Conservation (phyloP, 2,329 filamentous ascomycete genomes). For the Biscogniauxia sp. region DNA sequence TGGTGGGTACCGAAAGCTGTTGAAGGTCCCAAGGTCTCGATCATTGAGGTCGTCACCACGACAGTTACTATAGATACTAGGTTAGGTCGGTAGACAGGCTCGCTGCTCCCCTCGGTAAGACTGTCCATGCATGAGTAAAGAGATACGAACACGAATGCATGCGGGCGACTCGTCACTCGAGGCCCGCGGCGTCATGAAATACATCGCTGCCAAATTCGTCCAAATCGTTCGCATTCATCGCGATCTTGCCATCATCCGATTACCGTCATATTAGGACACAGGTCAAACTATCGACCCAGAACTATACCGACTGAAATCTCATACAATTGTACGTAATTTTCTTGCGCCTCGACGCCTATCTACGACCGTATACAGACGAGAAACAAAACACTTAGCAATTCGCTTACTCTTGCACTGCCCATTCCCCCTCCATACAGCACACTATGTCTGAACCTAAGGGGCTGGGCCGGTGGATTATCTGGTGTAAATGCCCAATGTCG, state of each 20-base stretch:
- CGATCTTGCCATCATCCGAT: background rate
- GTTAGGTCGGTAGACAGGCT: background rate
- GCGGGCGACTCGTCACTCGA: background rate
- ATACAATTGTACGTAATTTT: slow-evolving; percentile 33
- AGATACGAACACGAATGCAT: background rate
- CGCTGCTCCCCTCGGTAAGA: background rate
- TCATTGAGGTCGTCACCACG: background rate
- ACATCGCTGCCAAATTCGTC: background rate
- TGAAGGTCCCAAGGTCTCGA: slow-evolving; percentile 12
- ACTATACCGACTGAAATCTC: slow-evolving; percentile 2
- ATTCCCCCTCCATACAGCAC: slow-evolving; percentile 24
- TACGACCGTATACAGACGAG: slow-evolving; percentile 32
- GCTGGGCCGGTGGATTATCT: background rate
- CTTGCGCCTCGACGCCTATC: slow-evolving; percentile 43
- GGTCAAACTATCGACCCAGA: background rate
- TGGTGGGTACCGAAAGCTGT: slow-evolving; percentile 16
- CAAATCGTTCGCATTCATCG: background rate
- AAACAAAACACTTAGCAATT: slow-evolving; percentile 26
- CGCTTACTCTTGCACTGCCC: slow-evolving; percentile 17
- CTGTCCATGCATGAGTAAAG: background rate
- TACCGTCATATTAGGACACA: background rate
- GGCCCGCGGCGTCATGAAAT: background rate
- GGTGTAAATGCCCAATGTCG: background rate
- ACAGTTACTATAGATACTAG: slow-evolving; percentile 1
- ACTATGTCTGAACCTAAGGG: background rate